phyloP scores from a whole-genome alignment of 805 yeast species.

The Candida rishiriensis region DNA sequence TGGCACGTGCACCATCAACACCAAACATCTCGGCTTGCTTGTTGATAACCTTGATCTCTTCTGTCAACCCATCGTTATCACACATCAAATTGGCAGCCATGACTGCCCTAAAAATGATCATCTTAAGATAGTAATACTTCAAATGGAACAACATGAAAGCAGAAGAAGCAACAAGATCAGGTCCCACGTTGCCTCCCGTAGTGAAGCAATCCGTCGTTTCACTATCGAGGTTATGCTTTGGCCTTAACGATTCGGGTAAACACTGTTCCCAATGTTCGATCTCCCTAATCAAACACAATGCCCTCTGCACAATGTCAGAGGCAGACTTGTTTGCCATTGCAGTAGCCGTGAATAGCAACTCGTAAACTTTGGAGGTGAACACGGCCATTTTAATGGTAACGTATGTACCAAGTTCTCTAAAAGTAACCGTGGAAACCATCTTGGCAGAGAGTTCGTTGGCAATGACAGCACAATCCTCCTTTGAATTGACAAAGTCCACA shows the following conservation, averaged over 20 bases:
- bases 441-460: neutral
- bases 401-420: constrained; percentile 11
- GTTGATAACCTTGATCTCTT: neutral
- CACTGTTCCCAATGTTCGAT: constrained; percentile 26
- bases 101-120: constrained; percentile 25
- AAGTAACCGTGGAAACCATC: neutral
- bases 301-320: constrained; percentile 10
- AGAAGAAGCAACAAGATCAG: constrained; percentile 5
- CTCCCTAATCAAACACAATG: constrained; percentile 16
- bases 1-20: constrained; percentile 24
- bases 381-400: constrained; percentile 20
- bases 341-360: constrained; percentile 26
- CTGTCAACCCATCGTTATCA: constrained; percentile 1
- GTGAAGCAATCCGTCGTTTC: constrained; percentile 3
- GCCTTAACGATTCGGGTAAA: constrained; percentile 24
- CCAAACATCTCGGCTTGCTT: constrained; percentile 12
- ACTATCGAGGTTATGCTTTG: constrained; percentile 6
- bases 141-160: constrained; percentile 15
- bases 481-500: neutral
- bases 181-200: neutral
- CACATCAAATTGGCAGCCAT: constrained; percentile 10
- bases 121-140: constrained; percentile 24
- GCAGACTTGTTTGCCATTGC: constrained; percentile 18
- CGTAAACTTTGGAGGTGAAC: constrained; percentile 24
- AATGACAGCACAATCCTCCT: neutral